These are phyloP conservation scores for Cucumis melo DNA, from an alignment of 306 rosid species.

Conservation along the genomic window DNA sequence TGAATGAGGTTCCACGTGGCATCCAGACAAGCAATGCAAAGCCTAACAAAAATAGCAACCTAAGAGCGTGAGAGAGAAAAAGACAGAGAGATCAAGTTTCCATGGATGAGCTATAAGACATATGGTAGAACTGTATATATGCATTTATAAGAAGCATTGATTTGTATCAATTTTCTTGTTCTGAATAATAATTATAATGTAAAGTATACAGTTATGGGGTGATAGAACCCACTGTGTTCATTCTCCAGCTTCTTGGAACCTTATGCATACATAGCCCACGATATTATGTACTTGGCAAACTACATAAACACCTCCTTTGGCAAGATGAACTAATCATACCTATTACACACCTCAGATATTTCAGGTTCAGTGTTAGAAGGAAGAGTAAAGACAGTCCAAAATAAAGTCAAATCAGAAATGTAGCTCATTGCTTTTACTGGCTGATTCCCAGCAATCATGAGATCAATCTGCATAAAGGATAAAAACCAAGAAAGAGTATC, in stretches of 20 bases:
- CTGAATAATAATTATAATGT: not conserved
- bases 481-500: not conserved
- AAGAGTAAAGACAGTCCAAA: slow-evolving; percentile 61
- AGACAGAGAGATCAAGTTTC: not conserved
- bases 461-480: slow-evolving; percentile 41
- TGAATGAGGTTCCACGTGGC: slow-evolving; percentile 54
- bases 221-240: not conserved
- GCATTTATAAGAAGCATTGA: not conserved
- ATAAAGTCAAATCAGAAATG: slow-evolving; percentile 52
- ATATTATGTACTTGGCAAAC: not conserved
- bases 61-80: not conserved
- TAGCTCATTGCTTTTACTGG: slow-evolving; percentile 72
- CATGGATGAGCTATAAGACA: not conserved
- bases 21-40: slow-evolving; percentile 47
- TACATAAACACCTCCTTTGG: not conserved
- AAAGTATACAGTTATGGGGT: not conserved
- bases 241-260: not conserved
- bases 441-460: slow-evolving; percentile 73
- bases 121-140: not conserved
- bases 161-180: not conserved
- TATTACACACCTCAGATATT: slow-evolving; percentile 53
- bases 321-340: slow-evolving; percentile 26
- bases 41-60: slow-evolving; percentile 22
- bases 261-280: not conserved
- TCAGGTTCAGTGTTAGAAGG: slow-evolving; percentile 48